These are phyloP conservation scores for Trichophaea hybrida DNA, from an alignment of 2,329 filamentous ascomycete genomes.

Conservation along the genomic window DNA sequence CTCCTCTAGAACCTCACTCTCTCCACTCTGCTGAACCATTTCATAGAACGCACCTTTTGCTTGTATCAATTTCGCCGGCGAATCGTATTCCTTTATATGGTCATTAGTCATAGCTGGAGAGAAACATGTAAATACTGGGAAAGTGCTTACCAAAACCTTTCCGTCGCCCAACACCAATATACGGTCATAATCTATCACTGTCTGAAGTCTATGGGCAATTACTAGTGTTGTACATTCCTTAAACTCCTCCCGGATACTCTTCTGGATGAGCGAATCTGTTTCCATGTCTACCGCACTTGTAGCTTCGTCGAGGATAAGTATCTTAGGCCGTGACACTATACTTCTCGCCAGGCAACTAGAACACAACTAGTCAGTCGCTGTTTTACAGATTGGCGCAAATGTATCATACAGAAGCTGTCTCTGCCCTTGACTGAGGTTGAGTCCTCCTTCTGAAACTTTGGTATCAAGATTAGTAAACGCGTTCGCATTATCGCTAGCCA, in stretches of 20 bases:
- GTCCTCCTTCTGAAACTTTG: constrained; percentile 54
- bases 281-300: constrained; percentile 66
- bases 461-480: constrained; percentile 49
- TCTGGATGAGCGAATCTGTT: constrained; percentile 60
- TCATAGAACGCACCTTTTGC: constrained; percentile 18
- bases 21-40: constrained; percentile 40
- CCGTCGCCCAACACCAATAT: constrained; percentile 59
- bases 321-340: constrained; percentile 56
- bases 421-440: constrained; percentile 63
- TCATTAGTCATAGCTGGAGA: not conserved
- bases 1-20: constrained; percentile 36
- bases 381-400: not conserved
- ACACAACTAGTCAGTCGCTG: not conserved
- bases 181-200: constrained; percentile 61
- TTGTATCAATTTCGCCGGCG: constrained; percentile 18
- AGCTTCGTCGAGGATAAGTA: constrained; percentile 70
- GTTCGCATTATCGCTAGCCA: constrained; percentile 43
- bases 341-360: constrained; percentile 50
- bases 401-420: constrained; percentile 46
- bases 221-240: constrained; percentile 54
- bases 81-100: constrained; percentile 17
- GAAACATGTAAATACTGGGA: not conserved
- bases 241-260: constrained; percentile 58
- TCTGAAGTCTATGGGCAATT: constrained; percentile 62
- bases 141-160: constrained; percentile 35